Evolutionary conservation across 2,329 filamentous ascomycete species (phyloP), one percentile per base, ranked within the genome.

Genomic region (Cladosporium colombiae): DNA sequence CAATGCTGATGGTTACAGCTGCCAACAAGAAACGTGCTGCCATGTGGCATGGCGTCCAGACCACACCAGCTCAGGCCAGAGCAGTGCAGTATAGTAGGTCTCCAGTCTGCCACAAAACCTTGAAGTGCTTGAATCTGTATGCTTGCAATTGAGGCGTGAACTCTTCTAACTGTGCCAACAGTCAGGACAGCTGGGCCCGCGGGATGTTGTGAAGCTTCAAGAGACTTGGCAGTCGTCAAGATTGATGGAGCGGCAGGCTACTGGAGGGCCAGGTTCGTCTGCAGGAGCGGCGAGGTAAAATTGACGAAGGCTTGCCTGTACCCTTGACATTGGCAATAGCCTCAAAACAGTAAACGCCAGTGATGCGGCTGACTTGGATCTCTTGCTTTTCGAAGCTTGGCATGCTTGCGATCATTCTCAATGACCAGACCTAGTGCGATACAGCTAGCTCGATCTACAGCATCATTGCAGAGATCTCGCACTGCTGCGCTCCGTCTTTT

Each of bases 261-360:
- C 18, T 55, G 52, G 0, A 21, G 23, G 18, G 8, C 27, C 52
- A 55, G n/a, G 23, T 23, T 44, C 14, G 4, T n/a, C 14, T 21
- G 27, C 52, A 59, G 35, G 5, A 18, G 37, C 37, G 7, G 21
- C 56, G 56, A 29, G 37, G 35, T 27, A 44, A 59, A 37, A n/a
- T 11, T 59, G 25, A 37, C 35, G 56, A 58, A 58, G 56, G 56
- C 56, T 27, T 59, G 13, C 31, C 11, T 40, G 56, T 59, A 21
- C 35, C 23, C 33, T 29, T n/a, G 56, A 18, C 37, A 59, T 29
- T 29, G 52, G 29, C 52, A 55, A 21, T 13, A 29, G 52, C 52
- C 52, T 55, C 29, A 29, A 55, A 55, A 3, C 52, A n/a, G 27
- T n/a, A n/a, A 55, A 55, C n/a, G 52, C 52, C 18, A 18, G 27